Percentiles rank a stretch among this genome's conserved stretches.
These are phyloP conservation scores for Silene coronaria DNA, from an alignment of 179 eudicot genomes.

Conservation along the genomic window DNA sequence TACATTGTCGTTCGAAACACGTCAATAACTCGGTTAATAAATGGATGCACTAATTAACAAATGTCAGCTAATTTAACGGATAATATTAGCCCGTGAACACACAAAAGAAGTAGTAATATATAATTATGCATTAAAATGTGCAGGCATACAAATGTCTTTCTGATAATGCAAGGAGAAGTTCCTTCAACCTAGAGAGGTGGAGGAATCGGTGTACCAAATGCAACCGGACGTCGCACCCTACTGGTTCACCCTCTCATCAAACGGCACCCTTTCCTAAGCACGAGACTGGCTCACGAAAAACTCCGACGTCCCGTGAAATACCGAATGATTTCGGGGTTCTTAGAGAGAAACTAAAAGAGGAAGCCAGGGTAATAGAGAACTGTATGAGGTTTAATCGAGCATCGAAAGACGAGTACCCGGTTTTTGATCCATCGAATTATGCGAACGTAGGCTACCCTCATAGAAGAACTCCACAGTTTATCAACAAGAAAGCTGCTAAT, in stretches of 20 bases:
- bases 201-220: conserved; percentile 40
- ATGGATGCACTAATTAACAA: background rate
- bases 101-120: too few relatives aligned
- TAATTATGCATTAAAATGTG: background rate
- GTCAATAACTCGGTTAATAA: background rate
- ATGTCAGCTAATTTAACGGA: background rate
- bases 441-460: conserved; percentile 43
- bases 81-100: background rate
- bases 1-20: too few relatives aligned
- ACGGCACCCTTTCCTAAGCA: background rate
- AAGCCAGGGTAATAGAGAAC: conserved; percentile 38
- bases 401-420: conserved; percentile 33
- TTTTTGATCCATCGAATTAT: conserved; percentile 53
- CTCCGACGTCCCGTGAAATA: conserved; percentile 15
- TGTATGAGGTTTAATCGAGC: conserved; percentile 39
- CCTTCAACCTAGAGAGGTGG: conserved; percentile 45
- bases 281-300: conserved; percentile 1
- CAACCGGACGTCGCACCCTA: conserved; percentile 14
- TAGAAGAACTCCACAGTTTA: conserved; percentile 18
- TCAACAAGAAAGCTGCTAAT: conserved; percentile 17
- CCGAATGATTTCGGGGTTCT: conserved; percentile 22
- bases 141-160: conserved; percentile 68
- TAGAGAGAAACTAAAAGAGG: conserved; percentile 33
- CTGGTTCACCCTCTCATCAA: background rate
- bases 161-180: conserved; percentile 39